phyloP scores from a whole-genome alignment of 225 moss, liverwort and hornwort species.

The Climacium dendroides region DNA sequence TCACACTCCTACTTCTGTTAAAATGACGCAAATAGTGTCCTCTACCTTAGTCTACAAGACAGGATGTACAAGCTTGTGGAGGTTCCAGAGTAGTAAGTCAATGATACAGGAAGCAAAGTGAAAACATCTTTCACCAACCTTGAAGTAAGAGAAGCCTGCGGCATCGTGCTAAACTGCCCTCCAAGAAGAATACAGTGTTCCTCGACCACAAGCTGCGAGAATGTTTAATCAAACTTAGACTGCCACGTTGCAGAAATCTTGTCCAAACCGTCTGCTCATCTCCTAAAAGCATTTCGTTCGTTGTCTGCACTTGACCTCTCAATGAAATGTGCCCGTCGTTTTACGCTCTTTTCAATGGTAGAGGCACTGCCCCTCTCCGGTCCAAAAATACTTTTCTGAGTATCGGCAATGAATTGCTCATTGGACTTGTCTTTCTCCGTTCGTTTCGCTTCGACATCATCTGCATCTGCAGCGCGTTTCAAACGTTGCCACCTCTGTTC shows the following conservation, averaged over 20 bases:
- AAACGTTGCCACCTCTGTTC: conserved; percentile 68
- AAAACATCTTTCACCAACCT: conserved; percentile 1
- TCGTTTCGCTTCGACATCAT: conserved; percentile 28
- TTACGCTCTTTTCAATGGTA: conserved; percentile 49
- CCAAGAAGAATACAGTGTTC: background rate
- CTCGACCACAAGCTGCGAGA: background rate
- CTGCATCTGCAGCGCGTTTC: conserved; percentile 54
- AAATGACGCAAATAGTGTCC: background rate
- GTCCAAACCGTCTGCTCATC: conserved; percentile 1
- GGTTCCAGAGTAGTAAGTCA: background rate
- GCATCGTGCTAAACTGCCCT: background rate
- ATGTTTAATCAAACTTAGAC: background rate
- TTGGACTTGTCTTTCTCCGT: conserved; percentile 31
- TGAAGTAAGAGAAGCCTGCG: background rate
- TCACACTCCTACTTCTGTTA: background rate
- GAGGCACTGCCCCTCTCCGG: conserved; percentile 15
- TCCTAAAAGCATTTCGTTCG: conserved; percentile 50
- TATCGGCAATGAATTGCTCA: conserved; percentile 44
- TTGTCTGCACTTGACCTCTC: conserved; percentile 35
- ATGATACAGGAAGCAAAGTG: background rate
- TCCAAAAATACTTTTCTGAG: conserved; percentile 38
- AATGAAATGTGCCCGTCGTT: conserved; percentile 49
- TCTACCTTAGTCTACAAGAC: background rate
- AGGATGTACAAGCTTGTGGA: background rate
- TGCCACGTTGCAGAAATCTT: background rate